Percentiles rank a stretch among this genome's conserved stretches.
These are phyloP conservation scores for Collybia mongolica DNA, from an alignment of 768 basidiomycete species.

Conservation along the genomic window DNA sequence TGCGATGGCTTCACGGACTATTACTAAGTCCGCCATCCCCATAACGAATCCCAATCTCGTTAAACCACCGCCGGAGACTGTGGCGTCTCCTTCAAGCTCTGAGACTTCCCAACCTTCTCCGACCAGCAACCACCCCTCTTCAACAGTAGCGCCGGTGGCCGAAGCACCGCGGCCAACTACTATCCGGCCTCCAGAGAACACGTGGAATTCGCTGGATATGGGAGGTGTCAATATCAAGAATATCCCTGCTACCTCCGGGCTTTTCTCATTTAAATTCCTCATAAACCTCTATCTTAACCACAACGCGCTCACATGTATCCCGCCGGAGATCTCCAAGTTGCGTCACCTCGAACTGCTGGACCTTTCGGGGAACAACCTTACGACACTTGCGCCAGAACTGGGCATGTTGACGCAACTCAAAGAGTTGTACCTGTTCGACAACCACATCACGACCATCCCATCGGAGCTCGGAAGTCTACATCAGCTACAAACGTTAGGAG, in stretches of 20 bases:
- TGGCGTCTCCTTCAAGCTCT: conserved; percentile 28
- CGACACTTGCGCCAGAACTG: conserved; percentile 77
- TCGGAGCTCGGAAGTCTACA: conserved; percentile 87
- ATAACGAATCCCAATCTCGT: conserved; percentile 87
- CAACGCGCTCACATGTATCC: conserved; percentile 77
- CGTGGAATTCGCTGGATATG: conserved; percentile 93
- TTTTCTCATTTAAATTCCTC: conserved; percentile 90
- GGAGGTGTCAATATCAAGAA: conserved; percentile 94
- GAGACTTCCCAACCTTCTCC: conserved; percentile 31
- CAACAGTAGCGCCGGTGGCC: conserved; percentile 71
- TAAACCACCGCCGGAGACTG: conserved; percentile 42
- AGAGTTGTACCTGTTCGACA: conserved; percentile 95
- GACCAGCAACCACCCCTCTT: conserved; percentile 61
- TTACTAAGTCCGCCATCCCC: conserved; percentile 83
- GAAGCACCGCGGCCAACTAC: conserved; percentile 66
- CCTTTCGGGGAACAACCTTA: conserved; percentile 84
- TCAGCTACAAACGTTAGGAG: conserved; percentile 88
- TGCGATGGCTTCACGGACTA: conserved; percentile 87
- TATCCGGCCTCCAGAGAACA: conserved; percentile 66
- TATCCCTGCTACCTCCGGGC: conserved; percentile 70
- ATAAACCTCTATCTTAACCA: conserved; percentile 96
- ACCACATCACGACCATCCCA: conserved; percentile 83
- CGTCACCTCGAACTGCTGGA: conserved; percentile 88
- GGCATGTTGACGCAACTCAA: conserved; percentile 89
- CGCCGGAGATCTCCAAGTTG: conserved; percentile 80